Base-by-base conservation (phyloP, 2,329 filamentous ascomycete species). In the Colletotrichum sp. region DNA sequence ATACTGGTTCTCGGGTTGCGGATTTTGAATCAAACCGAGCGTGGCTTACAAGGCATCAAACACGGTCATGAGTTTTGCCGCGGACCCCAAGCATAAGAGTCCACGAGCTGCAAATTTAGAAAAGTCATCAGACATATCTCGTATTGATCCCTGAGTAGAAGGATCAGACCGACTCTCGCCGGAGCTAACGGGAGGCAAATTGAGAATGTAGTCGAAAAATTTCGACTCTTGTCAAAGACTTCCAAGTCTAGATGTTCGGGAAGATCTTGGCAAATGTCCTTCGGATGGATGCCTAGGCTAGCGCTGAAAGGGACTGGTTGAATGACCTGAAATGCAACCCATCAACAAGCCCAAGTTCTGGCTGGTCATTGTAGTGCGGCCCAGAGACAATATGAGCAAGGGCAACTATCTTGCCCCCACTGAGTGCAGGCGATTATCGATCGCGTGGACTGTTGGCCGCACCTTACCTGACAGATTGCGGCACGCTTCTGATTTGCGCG, bases 261-360 rank as follows among this genome's bases (percentile, higher is more conserved):
- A 43, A 38, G 16, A 43, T n/a, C 38, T 43, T 43, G 38, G 38
- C 38, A 43, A 43, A 43, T 43, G 38, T 43, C 38, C 18, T 43
- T 43, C 16, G 38, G 8, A 43, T 43, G 16, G 38, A 43, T 43
- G 38, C 38, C 38, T 43, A 43, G 38, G 38, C 38, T 43, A 43
- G 38, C 16, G 2, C 38, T 10, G 18, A 3, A 43, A 18, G 18
- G 38, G 0, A 43, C 38, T 18, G 38, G 16, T 43, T 43, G 38
- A 6, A 10, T n/a, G 16, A 43, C 8, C 38, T 6, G 38, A 43
- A 10, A 43, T 43, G 38, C 18, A 43, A 43, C 38, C 38, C 8
- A 3, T 43, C 18, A 43, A 43, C 18, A 10, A 10, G 38, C 1
- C 1, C 0, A 6, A 43, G 0, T 10, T n/a, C 16, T n/a, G 38